Evolutionary conservation across 768 basidiomycete genomes (phyloP).

Genomic region (Pleurotus salmoneostramineus): DNA sequence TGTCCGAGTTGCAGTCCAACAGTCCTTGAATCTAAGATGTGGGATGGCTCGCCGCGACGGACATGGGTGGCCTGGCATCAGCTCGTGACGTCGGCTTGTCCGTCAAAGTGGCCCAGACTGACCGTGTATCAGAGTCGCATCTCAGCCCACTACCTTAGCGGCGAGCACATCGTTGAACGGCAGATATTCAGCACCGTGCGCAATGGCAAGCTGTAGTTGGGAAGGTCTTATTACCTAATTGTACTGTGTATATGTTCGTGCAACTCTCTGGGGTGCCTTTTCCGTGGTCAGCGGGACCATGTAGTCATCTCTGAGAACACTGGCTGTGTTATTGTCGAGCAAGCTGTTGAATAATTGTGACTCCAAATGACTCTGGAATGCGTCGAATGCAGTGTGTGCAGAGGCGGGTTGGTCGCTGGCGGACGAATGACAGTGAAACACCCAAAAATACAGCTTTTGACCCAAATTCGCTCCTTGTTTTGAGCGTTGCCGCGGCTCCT

Average conservation of each 20-base stretch:
- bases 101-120: background rate
- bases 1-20: too few relatives aligned
- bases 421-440: background rate
- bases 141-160: too few relatives aligned
- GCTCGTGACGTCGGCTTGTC: background rate
- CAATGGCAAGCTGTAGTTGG: background rate
- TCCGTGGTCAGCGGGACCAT: background rate
- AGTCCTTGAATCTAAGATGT: background rate
- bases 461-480: conserved; percentile 1
- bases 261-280: background rate
- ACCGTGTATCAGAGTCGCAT: background rate
- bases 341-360: conserved; percentile 1
- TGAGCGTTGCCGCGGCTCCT: conserved; percentile 4
- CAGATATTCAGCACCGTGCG: too few relatives aligned
- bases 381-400: background rate
- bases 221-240: background rate
- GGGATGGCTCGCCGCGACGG: background rate
- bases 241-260: background rate
- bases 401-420: background rate
- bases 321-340: background rate
- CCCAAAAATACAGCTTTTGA: background rate
- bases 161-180: too few relatives aligned
- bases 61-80: background rate
- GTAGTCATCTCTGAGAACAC: too few relatives aligned
- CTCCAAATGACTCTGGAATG: background rate